phyloP scores from a whole-genome alignment of 805 yeast genomes.

The Pichia rugopelliculosa region DNA sequence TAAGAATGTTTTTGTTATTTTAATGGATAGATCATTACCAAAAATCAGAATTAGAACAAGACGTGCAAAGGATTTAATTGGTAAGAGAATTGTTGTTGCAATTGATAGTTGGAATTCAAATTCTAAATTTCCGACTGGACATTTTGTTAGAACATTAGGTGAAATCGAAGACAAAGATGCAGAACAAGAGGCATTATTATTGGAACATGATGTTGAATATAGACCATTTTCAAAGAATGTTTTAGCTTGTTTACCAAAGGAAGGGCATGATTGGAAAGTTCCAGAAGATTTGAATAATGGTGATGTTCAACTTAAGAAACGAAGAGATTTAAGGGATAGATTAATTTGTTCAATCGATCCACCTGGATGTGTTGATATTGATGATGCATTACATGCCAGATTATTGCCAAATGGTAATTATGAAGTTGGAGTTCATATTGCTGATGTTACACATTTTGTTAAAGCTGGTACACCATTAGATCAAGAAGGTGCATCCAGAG shows the following conservation, averaged over 20 bases:
- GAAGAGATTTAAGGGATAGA: conserved; percentile 83
- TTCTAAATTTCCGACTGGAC: conserved; percentile 89
- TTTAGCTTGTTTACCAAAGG: conserved; percentile 82
- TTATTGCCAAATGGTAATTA: conserved; percentile 83
- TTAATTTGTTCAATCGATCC: conserved; percentile 96
- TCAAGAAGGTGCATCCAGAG: conserved; percentile 93
- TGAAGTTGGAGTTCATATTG: conserved; percentile 98
- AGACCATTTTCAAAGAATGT: conserved; percentile 93
- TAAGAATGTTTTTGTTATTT: conserved; percentile 71
- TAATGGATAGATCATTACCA: conserved; percentile 88
- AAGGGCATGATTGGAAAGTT: conserved; percentile 90
- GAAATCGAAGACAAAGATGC: conserved; percentile 88
- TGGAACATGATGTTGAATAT: conserved; percentile 95
- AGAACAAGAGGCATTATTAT: conserved; percentile 87
- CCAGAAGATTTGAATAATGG: conserved; percentile 56
- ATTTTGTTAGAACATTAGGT: conserved; percentile 84
- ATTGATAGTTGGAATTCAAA: conserved; percentile 88
- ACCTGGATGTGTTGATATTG: conserved; percentile 96
- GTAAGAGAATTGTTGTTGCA: conserved; percentile 85
- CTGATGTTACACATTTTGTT: conserved; percentile 97
- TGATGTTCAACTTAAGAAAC: conserved; percentile 48
- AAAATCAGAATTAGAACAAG: conserved; percentile 81
- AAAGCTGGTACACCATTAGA: conserved; percentile 88
- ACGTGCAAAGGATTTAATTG: conserved; percentile 73
- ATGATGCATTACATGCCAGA: conserved; percentile 92